Base-by-base conservation (phyloP, 2,329 filamentous ascomycete species). In the Xylariomycetidae sp. region DNA sequence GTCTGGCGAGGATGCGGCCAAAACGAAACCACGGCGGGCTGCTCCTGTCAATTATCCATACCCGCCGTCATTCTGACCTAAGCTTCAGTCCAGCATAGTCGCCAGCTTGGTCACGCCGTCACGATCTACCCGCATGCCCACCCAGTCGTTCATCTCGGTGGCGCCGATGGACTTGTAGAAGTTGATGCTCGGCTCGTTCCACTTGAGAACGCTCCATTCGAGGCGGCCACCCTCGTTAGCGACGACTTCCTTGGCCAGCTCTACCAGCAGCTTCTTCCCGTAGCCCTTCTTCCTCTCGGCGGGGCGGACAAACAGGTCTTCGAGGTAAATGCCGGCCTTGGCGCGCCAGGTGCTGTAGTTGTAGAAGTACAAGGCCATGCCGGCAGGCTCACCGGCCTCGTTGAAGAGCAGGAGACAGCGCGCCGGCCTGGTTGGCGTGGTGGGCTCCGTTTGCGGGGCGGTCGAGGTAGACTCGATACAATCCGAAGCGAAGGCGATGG, bases 291-390 rank as follows among this genome's bases (percentile, higher is more conserved):
- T 80, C 4, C 92, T 70, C 49, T 83, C 79, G 27, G 65, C 64
- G 1, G 78, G 72, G 47, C 78, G 71, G 25, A 98, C 86, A 52
- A 82, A 95, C n/a, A 96, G 67, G 54, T 96, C 90, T 59, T 96
- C 90, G 23, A 96, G 79, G 59, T 93, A 95, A 53, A 98, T 84
- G 3, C 90, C 90, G 0, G 89, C 78, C 28, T 75, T 76, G n/a
- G 84, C 76, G 7, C 84, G 76, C 92, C 92, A 96, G 1, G 90
- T 95, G 53, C 81, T 87, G 64, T 95, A 96, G 63, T 90, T 96
- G 70, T 90, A 88, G 60, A 94, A 96, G 65, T 88, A 95, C 25
- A 95, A 63, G 1, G 88, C 88, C 74, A 95, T 86, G 29, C 83
- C 87, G 0, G 77, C 84, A 1, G 58, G 58, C 24, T 63, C 54